Base-by-base conservation (phyloP, 2,329 filamentous ascomycete genomes). In the Cladobotryum protrusum region DNA sequence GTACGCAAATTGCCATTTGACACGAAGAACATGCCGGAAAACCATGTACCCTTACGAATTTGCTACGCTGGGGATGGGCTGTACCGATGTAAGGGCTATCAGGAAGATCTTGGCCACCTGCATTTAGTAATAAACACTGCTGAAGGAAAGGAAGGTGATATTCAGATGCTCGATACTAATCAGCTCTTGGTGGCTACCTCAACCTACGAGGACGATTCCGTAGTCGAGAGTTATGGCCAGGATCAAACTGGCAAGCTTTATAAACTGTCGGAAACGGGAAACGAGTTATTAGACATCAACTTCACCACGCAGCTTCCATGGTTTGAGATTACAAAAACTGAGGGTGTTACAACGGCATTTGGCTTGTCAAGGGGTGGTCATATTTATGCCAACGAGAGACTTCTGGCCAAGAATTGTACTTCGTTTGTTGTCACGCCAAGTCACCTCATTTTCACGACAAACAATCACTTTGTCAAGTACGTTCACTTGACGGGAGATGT, bases 391-490 rank as follows among this genome's bases (percentile, higher is more conserved):
- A 87, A 91, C 62, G 82, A 84, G 3, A 81, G 78, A 14, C 73
- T 87, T 5, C 72, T 96, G 41, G 81, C 85, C 13, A 89, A 87
- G 66, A 95, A 93, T 59, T 96, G 90, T 67, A 97, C 92, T 0
- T 99, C 93, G 0, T 97, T 96, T 59, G 66, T 90, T 5, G 71
- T 91, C 20, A 96, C 92, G 0, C 75, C 83, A 0, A 81, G 83
- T 17, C 92, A 97, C 71, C 74, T 99, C 13, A 82, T 97, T 51
- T 90, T 92, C 62, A 99, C 93, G 1, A 99, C 93, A 1, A 90
- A 85, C 52, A 90, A 90, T 56, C 91, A 97, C 65, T 75, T 96
- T 3, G 76, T 99, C 55, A 99, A 99, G 67, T 96, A 96, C 67
- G 85, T 96, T 13, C 92, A 99, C 66, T 71, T 97, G 44, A 54